Evolutionary conservation across 768 basidiomycete species (phyloP), one percentile per base, ranked within the genome.

Genomic region (Hygrophorus pudorinus): DNA sequence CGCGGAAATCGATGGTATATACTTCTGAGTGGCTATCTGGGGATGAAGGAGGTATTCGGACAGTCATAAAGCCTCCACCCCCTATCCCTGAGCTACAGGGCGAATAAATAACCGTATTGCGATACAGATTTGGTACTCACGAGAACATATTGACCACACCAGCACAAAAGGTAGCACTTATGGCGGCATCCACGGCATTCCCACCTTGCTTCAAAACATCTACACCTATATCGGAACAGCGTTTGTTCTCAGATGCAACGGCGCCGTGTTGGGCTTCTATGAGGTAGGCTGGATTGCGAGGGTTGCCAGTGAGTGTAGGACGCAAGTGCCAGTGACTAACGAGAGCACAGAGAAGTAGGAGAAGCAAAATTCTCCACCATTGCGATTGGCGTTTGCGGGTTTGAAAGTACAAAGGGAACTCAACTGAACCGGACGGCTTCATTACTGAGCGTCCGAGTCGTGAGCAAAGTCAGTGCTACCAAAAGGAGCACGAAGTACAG

Each of bases 141-240:
- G 87, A 88, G 59, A 92, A 96, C 80, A 89, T 89, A 59, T 91
- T 92, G 41, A 90, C 77, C 2, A 87, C 81, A 4, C 86, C 85
- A 28, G 67, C 66, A 57, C 94, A 97, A 18, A 97, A 67, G 0
- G 82, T 78, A 0, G 85, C 73, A 16, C 79, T 76, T 43, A 97
- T 78, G 0, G 79, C 84, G 0, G 94, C 82, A 51, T 98, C 94
- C 12, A 94, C 78, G 0, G 93, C 92, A 54, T 86, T 93, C 13
- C 94, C 94, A 20, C 91, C 92, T 6, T 78, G 74, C 63, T 78
- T 80, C 46, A 94, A 53, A 7, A 81, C 67, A 4, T 77, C 65
- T 1, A 96, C 77, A 2, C 93, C 94, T 38, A 96, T 79, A 34
- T 85, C 64, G 7, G 90, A 93, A 60, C 94, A 97, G 14, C 79